Evolutionary conservation across 768 basidiomycete species (phyloP).

Genomic region (Hygrocybe punicea): DNA sequence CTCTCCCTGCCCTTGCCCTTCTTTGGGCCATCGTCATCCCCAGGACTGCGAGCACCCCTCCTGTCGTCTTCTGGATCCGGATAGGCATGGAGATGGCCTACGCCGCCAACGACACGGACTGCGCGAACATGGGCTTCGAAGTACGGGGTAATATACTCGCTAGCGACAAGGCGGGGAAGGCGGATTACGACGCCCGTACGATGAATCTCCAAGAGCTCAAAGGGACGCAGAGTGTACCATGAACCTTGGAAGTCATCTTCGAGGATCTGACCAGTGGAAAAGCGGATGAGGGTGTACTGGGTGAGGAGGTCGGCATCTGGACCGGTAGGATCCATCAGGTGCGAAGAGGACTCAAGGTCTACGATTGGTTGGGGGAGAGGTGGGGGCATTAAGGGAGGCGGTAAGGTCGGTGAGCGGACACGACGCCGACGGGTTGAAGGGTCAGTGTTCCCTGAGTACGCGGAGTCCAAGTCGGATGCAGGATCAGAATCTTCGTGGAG

Average conservation of each 20-base stretch:
- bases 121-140: slow-evolving; percentile 54
- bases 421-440: not conserved
- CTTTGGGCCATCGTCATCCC: not conserved
- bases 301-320: not conserved
- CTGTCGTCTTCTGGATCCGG: slow-evolving; percentile 8
- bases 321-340: not conserved
- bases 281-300: slow-evolving; percentile 55
- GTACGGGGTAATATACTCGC: slow-evolving; percentile 52
- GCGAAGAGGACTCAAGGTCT: too few species aligned
- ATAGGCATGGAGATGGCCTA: not conserved
- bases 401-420: not conserved
- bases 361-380: not conserved
- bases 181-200: slow-evolving; percentile 37
- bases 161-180: slow-evolving; percentile 37
- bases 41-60: not conserved
- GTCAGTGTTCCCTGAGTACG: not conserved
- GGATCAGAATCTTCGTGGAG: slow-evolving; percentile 4
- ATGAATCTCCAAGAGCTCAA: slow-evolving; percentile 73
- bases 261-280: slow-evolving; percentile 65
- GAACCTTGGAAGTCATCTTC: slow-evolving; percentile 58
- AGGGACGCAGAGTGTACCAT: slow-evolving; percentile 57
- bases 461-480: not conserved
- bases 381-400: not conserved
- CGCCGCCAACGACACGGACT: slow-evolving; percentile 43
- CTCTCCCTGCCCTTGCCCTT: slow-evolving; percentile 1